phyloP scores from a whole-genome alignment of 2,329 filamentous ascomycete species.

The Dactylonectria estremocensis region DNA sequence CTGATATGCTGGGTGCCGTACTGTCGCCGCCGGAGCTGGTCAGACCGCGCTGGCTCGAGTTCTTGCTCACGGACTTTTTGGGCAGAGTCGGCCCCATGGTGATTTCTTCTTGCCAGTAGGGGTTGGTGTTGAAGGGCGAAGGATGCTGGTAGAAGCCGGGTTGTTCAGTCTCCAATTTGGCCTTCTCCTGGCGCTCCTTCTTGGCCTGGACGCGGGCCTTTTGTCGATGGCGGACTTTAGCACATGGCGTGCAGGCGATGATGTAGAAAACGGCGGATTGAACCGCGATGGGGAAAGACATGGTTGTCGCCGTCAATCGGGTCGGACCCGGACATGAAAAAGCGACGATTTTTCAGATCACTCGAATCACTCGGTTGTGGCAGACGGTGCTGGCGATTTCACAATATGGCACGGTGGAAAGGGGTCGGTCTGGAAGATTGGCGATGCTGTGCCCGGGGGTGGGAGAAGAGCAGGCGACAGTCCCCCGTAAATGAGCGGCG shows the following conservation, averaged over 20 bases:
- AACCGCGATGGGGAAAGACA: conserved; percentile 71
- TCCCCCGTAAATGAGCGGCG: conserved; percentile 29
- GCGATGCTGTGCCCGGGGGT: conserved; percentile 20
- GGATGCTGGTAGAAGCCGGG: conserved; percentile 85
- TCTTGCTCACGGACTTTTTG: conserved; percentile 72
- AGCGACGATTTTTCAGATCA: not conserved
- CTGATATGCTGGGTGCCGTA: conserved; percentile 58
- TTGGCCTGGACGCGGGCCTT: conserved; percentile 80
- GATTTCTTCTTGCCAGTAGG: conserved; percentile 92
- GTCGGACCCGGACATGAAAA: conserved; percentile 40
- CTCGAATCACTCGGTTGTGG: not conserved
- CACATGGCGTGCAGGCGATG: conserved; percentile 84
- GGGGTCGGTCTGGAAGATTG: conserved; percentile 16
- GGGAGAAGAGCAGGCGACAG: conserved; percentile 7
- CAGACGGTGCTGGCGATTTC: conserved; percentile 5
- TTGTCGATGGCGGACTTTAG: conserved; percentile 77
- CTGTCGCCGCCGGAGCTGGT: conserved; percentile 72
- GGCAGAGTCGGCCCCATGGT: conserved; percentile 82
- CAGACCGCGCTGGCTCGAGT: conserved; percentile 72
- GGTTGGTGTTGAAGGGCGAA: conserved; percentile 87
- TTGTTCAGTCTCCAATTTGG: conserved; percentile 76
- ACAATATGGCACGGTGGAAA: conserved; percentile 22
- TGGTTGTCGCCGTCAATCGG: conserved; percentile 47
- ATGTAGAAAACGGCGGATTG: conserved; percentile 87
- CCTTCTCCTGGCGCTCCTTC: conserved; percentile 76